Conservation (phyloP, 345 rosid genomes). For the Luvunga scandens region DNA sequence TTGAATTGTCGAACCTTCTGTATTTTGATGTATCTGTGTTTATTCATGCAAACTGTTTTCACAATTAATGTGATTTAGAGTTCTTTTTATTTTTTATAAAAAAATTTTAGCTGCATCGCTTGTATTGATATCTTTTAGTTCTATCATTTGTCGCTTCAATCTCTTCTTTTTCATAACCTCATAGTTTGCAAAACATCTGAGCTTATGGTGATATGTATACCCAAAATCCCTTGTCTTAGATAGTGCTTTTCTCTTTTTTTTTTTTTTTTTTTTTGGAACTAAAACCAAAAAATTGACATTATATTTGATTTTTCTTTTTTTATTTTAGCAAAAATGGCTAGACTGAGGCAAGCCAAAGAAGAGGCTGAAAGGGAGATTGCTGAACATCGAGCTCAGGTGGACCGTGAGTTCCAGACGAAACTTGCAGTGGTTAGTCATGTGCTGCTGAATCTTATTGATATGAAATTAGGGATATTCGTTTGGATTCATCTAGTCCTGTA, state of each 20-base stretch:
- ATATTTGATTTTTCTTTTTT: background rate
- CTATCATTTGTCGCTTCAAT: background rate
- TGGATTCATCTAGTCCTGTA: background rate
- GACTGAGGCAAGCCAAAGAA: slow-evolving; percentile 92
- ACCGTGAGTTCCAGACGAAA: slow-evolving; percentile 78
- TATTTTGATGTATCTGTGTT: background rate
- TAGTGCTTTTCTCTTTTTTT: background rate
- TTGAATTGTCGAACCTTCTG: background rate
- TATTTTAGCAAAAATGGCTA: slow-evolving; percentile 64
- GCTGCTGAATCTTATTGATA: background rate
- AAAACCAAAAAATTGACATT: background rate
- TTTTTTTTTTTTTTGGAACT: background rate
- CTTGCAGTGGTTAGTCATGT: slow-evolving; percentile 58
- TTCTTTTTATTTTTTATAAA: background rate
- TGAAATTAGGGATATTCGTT: background rate
- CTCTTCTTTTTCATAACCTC: background rate
- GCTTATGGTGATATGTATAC: background rate
- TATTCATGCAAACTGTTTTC: background rate
- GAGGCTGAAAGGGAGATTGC: slow-evolving; percentile 89
- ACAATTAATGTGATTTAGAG: background rate
- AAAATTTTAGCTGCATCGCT: background rate
- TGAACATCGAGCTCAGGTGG: slow-evolving; percentile 70
- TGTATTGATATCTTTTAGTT: background rate
- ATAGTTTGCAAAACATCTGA: background rate
- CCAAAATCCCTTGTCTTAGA: background rate